phyloP scores from a whole-genome alignment of 352 stramenopile genomes.

The Phytophthora gonapodyides region DNA sequence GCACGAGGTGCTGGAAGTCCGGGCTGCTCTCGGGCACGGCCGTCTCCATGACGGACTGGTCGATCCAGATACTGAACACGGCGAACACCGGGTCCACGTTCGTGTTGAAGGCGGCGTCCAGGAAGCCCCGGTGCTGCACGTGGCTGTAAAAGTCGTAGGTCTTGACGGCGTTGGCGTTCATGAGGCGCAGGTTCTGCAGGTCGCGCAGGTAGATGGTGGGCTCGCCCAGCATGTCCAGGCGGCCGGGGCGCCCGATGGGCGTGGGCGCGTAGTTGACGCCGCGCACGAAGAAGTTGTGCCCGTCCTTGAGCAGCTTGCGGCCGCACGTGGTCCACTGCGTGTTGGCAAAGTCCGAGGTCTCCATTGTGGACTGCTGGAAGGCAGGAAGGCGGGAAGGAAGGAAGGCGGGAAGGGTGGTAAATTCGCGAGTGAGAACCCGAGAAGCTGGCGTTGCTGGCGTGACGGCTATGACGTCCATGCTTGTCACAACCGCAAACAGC shows the following conservation, averaged over 20 bases:
- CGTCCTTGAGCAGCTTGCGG: slow-evolving; percentile 65
- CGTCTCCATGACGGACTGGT: slow-evolving; percentile 56
- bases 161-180: slow-evolving; percentile 77
- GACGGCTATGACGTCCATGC: background rate
- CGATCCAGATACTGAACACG: slow-evolving; percentile 79
- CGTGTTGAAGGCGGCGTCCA: slow-evolving; percentile 68
- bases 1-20: slow-evolving; percentile 53
- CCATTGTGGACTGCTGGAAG: slow-evolving; percentile 2
- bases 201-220: slow-evolving; percentile 62
- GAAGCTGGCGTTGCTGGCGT: slow-evolving; percentile 11
- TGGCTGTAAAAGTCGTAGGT: slow-evolving; percentile 68
- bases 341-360: slow-evolving; percentile 31
- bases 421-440: slow-evolving; percentile 31
- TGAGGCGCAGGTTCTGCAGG: slow-evolving; percentile 67
- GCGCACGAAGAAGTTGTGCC: slow-evolving; percentile 66
- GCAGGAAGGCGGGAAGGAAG: no score
- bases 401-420: slow-evolving; percentile 4
- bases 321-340: slow-evolving; percentile 64
- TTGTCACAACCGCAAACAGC: slow-evolving; percentile 16
- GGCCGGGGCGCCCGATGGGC: slow-evolving; percentile 55
- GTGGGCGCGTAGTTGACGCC: slow-evolving; percentile 78
- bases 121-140: slow-evolving; percentile 54
- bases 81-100: slow-evolving; percentile 63
- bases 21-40: slow-evolving; percentile 27
- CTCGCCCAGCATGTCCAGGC: slow-evolving; percentile 63